A percentile compares a stretch with the other conserved stretches of the same genome.
Conservation (phyloP, 1,139 yeast species). For the Debaryomyces robertsiae region DNA sequence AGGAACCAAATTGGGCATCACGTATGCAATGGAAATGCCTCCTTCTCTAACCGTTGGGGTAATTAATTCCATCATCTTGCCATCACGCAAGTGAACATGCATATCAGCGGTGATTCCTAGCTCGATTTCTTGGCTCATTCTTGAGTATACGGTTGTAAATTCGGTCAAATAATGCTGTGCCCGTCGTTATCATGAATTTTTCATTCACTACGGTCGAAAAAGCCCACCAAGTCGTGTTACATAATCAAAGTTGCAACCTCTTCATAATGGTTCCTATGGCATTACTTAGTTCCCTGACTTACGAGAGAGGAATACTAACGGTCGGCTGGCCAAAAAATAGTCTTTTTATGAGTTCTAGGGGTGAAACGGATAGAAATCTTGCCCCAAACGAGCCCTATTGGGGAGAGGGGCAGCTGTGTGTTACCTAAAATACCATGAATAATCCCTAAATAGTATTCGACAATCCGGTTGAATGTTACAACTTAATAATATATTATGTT, state of each 20-base stretch:
- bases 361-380: neutral
- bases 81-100: slow-evolving; percentile 96
- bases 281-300: neutral
- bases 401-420: neutral
- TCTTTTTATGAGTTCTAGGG: neutral
- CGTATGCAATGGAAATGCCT: slow-evolving; percentile 86
- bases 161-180: neutral
- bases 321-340: neutral
- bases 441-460: slow-evolving; percentile 3
- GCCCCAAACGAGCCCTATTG: neutral
- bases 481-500: slow-evolving; percentile 2
- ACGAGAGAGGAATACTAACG: neutral
- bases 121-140: slow-evolving; percentile 40
- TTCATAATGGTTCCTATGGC: neutral
- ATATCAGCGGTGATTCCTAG: slow-evolving; percentile 90
- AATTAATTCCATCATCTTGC: slow-evolving; percentile 86
- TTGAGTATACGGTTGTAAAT: slow-evolving; percentile 2
- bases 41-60: slow-evolving; percentile 90
- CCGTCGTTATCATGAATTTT: slow-evolving; percentile 10
- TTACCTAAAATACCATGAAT: slow-evolving; percentile 1
- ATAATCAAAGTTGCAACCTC: slow-evolving; percentile 2
- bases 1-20: slow-evolving; percentile 96
- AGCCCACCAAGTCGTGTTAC: slow-evolving; percentile 9
- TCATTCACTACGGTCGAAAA: slow-evolving; percentile 1
- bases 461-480: slow-evolving; percentile 7